These are phyloP conservation scores for Erucastrum elatum DNA, from an alignment of 345 rosid genomes.

Conservation along the genomic window DNA sequence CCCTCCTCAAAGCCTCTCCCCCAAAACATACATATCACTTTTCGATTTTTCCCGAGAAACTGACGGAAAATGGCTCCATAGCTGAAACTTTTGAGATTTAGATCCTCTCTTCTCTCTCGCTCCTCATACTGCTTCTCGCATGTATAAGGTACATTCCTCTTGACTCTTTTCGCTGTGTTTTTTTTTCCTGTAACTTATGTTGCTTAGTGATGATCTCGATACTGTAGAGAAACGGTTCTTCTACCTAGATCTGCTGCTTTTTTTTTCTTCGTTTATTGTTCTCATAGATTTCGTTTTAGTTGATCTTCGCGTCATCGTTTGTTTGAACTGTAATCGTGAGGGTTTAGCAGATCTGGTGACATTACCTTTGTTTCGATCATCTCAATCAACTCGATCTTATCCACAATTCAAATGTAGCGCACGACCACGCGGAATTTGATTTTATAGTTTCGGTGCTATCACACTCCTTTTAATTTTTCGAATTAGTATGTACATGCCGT, in stretches of 20 bases:
- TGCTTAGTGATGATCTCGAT: conserved; percentile 25
- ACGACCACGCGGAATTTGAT: neutral
- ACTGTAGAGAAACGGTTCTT: conserved; percentile 1
- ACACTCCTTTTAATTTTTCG: neutral
- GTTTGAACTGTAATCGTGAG: conserved; percentile 1
- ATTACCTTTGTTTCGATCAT: neutral
- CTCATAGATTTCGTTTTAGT: neutral
- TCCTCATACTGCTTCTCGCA: conserved; percentile 7
- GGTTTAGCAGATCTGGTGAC: conserved; percentile 32
- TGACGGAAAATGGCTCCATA: conserved; percentile 37
- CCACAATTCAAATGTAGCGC: neutral
- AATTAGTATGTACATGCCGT: neutral
- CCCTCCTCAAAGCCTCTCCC: neutral
- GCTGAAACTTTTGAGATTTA: conserved; percentile 18
- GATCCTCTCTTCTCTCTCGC: neutral
- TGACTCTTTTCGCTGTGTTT: neutral
- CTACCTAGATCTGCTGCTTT: conserved; percentile 24
- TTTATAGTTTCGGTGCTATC: neutral
- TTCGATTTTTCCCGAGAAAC: conserved; percentile 30
- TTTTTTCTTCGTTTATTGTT: neutral
- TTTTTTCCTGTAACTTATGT: neutral
- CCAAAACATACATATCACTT: neutral
- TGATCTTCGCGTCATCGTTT: conserved; percentile 9
- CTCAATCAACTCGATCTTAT: neutral
- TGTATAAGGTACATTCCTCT: conserved; percentile 28